Conservation (phyloP, 2,329 filamentous ascomycete genomes). For the Cytospora piceae region DNA sequence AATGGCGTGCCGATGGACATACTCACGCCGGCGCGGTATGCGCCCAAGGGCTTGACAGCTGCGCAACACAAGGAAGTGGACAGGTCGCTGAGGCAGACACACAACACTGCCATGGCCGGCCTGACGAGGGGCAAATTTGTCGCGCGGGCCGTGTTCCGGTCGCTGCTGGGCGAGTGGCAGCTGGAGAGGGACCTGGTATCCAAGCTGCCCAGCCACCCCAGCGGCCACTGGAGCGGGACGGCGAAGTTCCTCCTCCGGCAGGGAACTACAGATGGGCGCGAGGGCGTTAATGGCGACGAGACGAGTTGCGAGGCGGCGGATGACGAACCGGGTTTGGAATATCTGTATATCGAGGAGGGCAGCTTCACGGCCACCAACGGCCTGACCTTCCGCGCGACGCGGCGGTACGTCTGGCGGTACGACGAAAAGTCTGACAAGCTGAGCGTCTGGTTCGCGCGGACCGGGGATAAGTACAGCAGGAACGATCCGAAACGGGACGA, state of each 20-base stretch:
- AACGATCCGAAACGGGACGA: constrained; percentile 78
- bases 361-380: constrained; percentile 62
- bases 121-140: constrained; percentile 57
- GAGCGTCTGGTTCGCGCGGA: constrained; percentile 74
- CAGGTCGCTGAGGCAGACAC: constrained; percentile 51
- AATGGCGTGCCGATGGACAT: constrained; percentile 54
- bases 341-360: constrained; percentile 71
- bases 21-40: constrained; percentile 60
- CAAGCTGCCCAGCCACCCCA: constrained; percentile 60
- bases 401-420: constrained; percentile 76
- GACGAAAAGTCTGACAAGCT: constrained; percentile 61
- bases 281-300: constrained; percentile 36
- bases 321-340: constrained; percentile 55
- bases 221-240: constrained; percentile 66
- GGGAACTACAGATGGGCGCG: constrained; percentile 58
- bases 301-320: constrained; percentile 30
- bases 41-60: constrained; percentile 46
- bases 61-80: constrained; percentile 45
- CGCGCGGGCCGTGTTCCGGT: constrained; percentile 69
- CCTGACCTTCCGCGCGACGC: constrained; percentile 61
- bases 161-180: constrained; percentile 71
- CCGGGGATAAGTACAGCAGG: constrained; percentile 62
- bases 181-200: constrained; percentile 62
- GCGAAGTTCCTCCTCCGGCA: constrained; percentile 66
- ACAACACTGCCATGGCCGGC: constrained; percentile 46